phyloP scores from a whole-genome alignment of 371 early-diverging fungal species.

The Mortierella sp. region DNA sequence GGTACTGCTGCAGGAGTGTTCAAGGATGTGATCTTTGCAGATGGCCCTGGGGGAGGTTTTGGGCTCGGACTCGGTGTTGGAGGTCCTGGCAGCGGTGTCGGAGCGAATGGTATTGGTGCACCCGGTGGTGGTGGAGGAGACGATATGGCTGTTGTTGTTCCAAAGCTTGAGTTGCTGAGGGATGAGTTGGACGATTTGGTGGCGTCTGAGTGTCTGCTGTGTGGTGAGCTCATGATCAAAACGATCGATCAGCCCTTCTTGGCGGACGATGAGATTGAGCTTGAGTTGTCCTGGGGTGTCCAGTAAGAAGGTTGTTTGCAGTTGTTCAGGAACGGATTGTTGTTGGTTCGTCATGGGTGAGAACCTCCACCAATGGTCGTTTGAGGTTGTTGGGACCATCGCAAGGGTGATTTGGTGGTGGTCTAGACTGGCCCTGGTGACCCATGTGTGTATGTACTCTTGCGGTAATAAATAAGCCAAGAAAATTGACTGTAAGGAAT shows the following conservation, averaged over 20 bases:
- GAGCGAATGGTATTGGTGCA: conserved; percentile 4
- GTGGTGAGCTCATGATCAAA: conserved; percentile 92
- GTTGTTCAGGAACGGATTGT: neutral
- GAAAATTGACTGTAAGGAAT: neutral
- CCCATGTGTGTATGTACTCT: no score
- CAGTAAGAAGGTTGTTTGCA: conserved; percentile 40
- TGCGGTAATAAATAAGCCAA: no score
- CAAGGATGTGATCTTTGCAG: conserved; percentile 59
- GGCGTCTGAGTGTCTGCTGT: conserved; percentile 88
- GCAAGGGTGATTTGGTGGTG: no score
- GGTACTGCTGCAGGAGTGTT: conserved; percentile 61
- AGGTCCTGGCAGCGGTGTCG: neutral
- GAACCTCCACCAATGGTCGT: no score
- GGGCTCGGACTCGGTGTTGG: conserved; percentile 32
- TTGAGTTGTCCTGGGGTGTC: conserved; percentile 68
- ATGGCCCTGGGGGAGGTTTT: conserved; percentile 23
- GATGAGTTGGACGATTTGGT: conserved; percentile 88
- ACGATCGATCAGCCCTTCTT: conserved; percentile 84
- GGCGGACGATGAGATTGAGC: conserved; percentile 65
- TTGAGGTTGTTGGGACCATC: no score
- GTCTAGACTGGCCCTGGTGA: no score
- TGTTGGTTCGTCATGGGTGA: neutral
- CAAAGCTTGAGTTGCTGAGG: conserved; percentile 60
- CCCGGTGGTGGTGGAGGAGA: conserved; percentile 30
- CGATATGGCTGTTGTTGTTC: conserved; percentile 59